Conservation (phyloP, 495 filamentous ascomycete species). For the Cladorrhinum samala region DNA sequence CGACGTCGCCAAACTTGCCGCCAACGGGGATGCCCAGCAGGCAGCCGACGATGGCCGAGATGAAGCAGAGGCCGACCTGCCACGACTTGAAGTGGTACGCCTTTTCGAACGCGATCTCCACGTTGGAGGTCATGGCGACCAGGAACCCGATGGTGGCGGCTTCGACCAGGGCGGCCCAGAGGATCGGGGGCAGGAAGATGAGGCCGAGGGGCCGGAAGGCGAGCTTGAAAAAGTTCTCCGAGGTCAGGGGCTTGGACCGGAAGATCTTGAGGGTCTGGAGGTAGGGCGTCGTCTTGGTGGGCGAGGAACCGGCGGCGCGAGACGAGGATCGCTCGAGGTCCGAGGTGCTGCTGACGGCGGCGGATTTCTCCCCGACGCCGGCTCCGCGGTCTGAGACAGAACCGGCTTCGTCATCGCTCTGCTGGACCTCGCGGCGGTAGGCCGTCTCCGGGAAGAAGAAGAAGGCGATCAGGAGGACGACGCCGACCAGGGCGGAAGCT, state of each 20-base stretch:
- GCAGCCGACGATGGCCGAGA: constrained; percentile 44
- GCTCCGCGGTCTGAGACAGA: background rate
- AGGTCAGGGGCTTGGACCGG: constrained; percentile 30
- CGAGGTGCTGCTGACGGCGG: constrained; percentile 1
- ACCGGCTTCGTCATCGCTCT: background rate
- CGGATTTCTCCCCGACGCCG: constrained; percentile 1
- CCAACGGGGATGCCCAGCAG: constrained; percentile 44
- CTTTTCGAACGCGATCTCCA: constrained; percentile 38
- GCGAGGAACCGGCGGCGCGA: background rate
- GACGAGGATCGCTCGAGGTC: background rate
- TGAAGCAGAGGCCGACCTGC: constrained; percentile 46
- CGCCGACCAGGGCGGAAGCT: constrained; percentile 38
- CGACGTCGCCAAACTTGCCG: constrained; percentile 43
- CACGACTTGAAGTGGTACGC: constrained; percentile 43
- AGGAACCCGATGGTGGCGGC: constrained; percentile 50
- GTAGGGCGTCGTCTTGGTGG: constrained; percentile 20
- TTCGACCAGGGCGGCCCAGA: constrained; percentile 45
- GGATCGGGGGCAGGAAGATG: constrained; percentile 42
- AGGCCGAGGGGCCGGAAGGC: constrained; percentile 43
- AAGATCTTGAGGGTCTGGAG: constrained; percentile 34
- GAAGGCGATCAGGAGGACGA: constrained; percentile 38
- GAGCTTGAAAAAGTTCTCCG: constrained; percentile 41
- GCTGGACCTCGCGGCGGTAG: constrained; percentile 25
- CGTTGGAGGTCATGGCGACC: constrained; percentile 48
- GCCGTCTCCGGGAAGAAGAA: constrained; percentile 52